phyloP scores from a whole-genome alignment of 345 rosid species.

The Bruguiera gymnorhiza region DNA sequence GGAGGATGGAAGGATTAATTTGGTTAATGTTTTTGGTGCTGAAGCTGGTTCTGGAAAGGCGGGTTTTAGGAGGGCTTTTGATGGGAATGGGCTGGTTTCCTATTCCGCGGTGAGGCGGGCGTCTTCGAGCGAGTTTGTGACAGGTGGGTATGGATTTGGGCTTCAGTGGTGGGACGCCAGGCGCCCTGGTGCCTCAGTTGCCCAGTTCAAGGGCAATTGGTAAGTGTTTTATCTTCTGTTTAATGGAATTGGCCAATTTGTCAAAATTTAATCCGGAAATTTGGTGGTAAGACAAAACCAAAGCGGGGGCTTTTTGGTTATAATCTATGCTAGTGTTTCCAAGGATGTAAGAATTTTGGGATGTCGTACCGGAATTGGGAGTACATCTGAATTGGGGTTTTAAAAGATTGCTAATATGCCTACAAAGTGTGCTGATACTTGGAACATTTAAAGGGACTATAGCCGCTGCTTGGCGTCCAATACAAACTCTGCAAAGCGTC shows the following conservation, averaged over 20 bases:
- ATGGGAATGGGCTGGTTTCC: slow-evolving; percentile 69
- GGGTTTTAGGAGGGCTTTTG: slow-evolving; percentile 48
- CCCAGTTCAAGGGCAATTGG: slow-evolving; percentile 76
- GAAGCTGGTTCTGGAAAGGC: slow-evolving; percentile 33
- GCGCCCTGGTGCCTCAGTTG: slow-evolving; percentile 63
- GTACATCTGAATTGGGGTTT: too few relatives aligned
- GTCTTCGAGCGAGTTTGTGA: slow-evolving; percentile 75
- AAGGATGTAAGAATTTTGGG: too few relatives aligned
- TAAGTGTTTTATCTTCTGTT: slow-evolving; percentile 29
- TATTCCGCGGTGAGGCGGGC: slow-evolving; percentile 83
- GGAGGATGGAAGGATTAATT: slow-evolving; percentile 49
- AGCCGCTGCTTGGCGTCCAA: too few relatives aligned
- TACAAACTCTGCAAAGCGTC: too few relatives aligned
- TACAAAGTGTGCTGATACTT: too few relatives aligned
- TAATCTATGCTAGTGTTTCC: too few relatives aligned
- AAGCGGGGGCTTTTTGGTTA: too few relatives aligned
- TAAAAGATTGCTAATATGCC: too few relatives aligned
- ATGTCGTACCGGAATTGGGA: too few relatives aligned
- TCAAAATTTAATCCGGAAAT: too few relatives aligned
- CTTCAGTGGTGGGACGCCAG: slow-evolving; percentile 91
- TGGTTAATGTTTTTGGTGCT: slow-evolving; percentile 35
- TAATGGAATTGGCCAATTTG: not conserved
- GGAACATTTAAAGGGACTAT: too few relatives aligned
- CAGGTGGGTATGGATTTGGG: slow-evolving; percentile 82
- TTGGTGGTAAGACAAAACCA: too few relatives aligned